Evolutionary conservation across 345 rosid genomes (phyloP).

Genomic region (Eucalyptus cladocalyx): DNA sequence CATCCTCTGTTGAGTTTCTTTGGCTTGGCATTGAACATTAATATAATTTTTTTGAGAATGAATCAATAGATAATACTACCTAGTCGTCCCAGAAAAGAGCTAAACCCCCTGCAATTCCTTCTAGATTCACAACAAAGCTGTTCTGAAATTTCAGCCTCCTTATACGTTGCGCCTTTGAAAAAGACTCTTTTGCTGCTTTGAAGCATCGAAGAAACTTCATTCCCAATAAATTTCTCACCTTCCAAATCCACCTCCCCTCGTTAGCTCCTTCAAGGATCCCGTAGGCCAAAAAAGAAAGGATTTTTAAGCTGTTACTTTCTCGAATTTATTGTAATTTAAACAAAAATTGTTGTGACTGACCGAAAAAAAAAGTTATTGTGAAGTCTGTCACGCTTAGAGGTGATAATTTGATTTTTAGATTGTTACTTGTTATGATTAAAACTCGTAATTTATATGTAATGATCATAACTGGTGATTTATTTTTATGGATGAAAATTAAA

Average conservation of each 20-base stretch:
- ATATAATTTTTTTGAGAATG: too few species aligned
- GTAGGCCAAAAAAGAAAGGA: neutral
- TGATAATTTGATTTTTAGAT: neutral
- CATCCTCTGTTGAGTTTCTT: too few species aligned
- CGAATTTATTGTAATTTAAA: neutral
- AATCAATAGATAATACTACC: too few species aligned
- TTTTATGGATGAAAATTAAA: neutral
- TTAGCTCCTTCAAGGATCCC: neutral
- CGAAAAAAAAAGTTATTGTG: neutral
- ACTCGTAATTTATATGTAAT: neutral
- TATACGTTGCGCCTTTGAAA: neutral
- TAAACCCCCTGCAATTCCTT: too few species aligned
- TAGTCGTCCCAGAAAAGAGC: too few species aligned
- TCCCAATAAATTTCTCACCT: neutral
- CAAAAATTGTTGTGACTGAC: neutral
- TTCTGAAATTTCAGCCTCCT: too few species aligned
- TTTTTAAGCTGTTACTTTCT: neutral
- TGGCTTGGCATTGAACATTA: too few species aligned
- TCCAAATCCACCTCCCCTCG: neutral
- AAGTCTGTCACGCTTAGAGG: neutral
- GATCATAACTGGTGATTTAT: neutral
- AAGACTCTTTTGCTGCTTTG: neutral
- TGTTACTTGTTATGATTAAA: neutral
- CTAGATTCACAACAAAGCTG: fast-evolving
- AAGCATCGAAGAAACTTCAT: neutral